Evolutionary conservation across 1,284 basidiomycete genomes (phyloP), one percentile per base, ranked within the genome.

Genomic region (Omphalotus olearius): DNA sequence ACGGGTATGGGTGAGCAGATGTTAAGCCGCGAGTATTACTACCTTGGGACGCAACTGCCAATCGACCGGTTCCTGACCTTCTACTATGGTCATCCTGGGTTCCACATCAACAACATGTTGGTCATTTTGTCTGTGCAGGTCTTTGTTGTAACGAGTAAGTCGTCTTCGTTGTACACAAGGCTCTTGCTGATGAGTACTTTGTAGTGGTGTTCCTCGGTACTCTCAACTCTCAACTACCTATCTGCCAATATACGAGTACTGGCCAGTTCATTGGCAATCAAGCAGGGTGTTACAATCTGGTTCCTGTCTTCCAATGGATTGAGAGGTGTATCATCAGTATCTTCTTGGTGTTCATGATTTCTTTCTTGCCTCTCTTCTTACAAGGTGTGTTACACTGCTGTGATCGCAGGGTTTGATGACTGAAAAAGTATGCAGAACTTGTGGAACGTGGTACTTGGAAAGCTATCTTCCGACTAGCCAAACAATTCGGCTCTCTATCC

Each of bases 1-100:
- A 98, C 95, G 42, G 97, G 97, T 73, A 99, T 99, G 96, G 97
- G 96, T 51, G 97, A 99, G 70, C 96, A 99, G 71, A 95, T 98
- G 92, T 82, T 99, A 59, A 97, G 93, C 72, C 85, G 96, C 62
- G 96, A 99, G 74, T 98, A 99, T 74, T 99, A 99, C 73, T 99
- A 99, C 69, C 74, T 99, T 59, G 97, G 96, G 48, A 99, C 97
- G n/a, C 96, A 99, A 69, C 82, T 99, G 43, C 95, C 96, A 38
- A 86, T 98, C 67, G 97, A 99, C 68, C 88, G 97, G 48, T 99
- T 99, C 88, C 75, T 99, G 66, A 98, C 96, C 49, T 99, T 98
- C 81, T 99, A 99, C 78, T 99, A 99, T 68, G 96, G 93, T 47
- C 96, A 99, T 72, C 96, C 97, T 47, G 97, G 96, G 58, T 99